Conservation (phyloP, 306 rosid species). For the Purshia tridentata region DNA sequence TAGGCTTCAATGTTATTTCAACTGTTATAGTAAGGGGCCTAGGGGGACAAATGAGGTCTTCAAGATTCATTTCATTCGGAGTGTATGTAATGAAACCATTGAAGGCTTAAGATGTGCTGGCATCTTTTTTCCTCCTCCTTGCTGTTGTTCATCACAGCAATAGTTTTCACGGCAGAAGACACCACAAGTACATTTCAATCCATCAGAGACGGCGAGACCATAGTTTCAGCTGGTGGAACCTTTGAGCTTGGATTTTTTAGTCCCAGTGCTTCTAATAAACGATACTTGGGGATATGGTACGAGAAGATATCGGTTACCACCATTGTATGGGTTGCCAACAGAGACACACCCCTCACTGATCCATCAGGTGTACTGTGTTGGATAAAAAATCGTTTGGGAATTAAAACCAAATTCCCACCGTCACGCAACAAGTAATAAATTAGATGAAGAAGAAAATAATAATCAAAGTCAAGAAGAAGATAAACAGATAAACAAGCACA, state of each 20-base stretch:
- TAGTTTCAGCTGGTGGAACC: conserved; percentile 19
- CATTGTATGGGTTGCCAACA: conserved; percentile 25
- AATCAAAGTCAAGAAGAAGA: too few relatives aligned
- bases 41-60: neutral
- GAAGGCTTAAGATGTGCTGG: neutral
- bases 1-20: neutral
- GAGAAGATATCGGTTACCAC: conserved; percentile 7
- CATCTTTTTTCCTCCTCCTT: neutral
- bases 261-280: conserved; percentile 10
- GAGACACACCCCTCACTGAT: conserved; percentile 12
- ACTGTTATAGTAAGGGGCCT: neutral
- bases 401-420: too few relatives aligned
- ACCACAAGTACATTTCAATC: conserved; percentile 7
- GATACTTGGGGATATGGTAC: conserved; percentile 27
- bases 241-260: conserved; percentile 24
- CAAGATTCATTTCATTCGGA: too few relatives aligned
- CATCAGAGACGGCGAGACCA: conserved; percentile 11
- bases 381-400: too few relatives aligned
- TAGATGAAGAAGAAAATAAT: too few relatives aligned
- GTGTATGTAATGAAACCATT: neutral
- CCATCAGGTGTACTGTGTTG: conserved; percentile 11
- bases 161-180: neutral
- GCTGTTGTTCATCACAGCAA: neutral
- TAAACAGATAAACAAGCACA: too few relatives aligned
- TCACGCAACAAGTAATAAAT: too few relatives aligned